These are phyloP conservation scores for Xylaria arbuscula DNA, from an alignment of 2,329 filamentous ascomycete genomes.

Conservation along the genomic window DNA sequence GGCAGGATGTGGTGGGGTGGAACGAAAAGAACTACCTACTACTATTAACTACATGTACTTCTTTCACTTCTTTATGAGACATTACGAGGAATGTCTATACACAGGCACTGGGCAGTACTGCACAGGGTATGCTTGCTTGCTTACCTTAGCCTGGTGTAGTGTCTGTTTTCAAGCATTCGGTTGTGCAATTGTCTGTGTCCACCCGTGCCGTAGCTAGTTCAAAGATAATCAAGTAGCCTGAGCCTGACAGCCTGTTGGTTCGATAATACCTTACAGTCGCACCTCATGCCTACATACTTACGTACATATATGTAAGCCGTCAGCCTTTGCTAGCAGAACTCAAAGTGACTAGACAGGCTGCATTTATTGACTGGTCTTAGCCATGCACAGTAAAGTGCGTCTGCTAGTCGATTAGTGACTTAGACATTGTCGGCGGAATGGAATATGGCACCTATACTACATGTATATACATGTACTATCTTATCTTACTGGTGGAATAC, in stretches of 20 bases:
- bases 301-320: conserved; percentile 1
- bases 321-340: conserved; percentile 13
- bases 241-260: neutral
- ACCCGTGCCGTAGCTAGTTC: neutral
- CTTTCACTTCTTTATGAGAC: neutral
- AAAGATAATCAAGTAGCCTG: neutral
- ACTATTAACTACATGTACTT: too few relatives aligned
- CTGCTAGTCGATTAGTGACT: neutral
- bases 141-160: neutral
- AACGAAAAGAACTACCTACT: neutral
- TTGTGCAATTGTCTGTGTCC: neutral
- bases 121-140: neutral
- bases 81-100: neutral
- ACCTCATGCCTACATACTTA: neutral
- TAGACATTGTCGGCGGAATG: conserved; percentile 19
- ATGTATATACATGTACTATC: neutral
- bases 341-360: neutral
- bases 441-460: conserved; percentile 1
- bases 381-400: conserved; percentile 19
- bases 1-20: neutral
- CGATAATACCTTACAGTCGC: neutral
- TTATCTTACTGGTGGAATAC: too few relatives aligned
- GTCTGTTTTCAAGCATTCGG: conserved; percentile 7
- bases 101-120: neutral
- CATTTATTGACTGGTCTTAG: conserved; percentile 2